Evolutionary conservation across 176 grass and related monocot species (phyloP).

Genomic region (Musa beccarii): DNA sequence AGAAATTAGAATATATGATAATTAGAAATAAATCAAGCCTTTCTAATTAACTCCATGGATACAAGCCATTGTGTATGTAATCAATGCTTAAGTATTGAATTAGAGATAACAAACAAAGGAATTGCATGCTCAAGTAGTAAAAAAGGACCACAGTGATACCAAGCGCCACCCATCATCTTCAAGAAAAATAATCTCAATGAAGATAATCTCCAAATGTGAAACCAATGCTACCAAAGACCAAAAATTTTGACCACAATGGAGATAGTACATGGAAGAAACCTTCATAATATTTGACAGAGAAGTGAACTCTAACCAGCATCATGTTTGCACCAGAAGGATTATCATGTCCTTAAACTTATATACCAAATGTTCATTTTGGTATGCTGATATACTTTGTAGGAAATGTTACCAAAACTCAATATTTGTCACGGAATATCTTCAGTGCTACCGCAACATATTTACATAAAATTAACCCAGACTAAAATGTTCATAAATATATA

Average conservation of each 20-base stretch:
- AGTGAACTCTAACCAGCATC: neutral
- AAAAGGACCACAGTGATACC: too few relatives aligned
- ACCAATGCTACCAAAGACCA: neutral
- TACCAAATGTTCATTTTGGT: neutral
- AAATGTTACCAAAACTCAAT: neutral
- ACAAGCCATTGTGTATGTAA: too few relatives aligned
- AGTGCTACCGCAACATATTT: neutral
- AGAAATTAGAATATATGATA: neutral
- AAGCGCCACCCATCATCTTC: too few relatives aligned
- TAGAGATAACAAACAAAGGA: neutral
- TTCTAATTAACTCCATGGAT: neutral
- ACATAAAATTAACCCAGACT: too few relatives aligned
- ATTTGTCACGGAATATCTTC: neutral
- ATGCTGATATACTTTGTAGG: neutral
- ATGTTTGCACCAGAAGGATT: too few relatives aligned
- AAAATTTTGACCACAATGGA: neutral
- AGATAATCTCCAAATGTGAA: neutral
- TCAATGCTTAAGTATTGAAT: too few relatives aligned
- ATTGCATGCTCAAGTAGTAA: neutral
- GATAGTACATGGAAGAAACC: too few relatives aligned
- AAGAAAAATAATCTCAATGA: neutral
- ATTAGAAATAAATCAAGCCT: slow-evolving; percentile 10
- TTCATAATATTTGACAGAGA: neutral
- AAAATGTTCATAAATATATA: too few relatives aligned
- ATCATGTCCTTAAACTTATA: neutral